Evolutionary conservation across 768 basidiomycete genomes (phyloP), one percentile per base, ranked within the genome.

Genomic region (Pisolithus microcarpus): DNA sequence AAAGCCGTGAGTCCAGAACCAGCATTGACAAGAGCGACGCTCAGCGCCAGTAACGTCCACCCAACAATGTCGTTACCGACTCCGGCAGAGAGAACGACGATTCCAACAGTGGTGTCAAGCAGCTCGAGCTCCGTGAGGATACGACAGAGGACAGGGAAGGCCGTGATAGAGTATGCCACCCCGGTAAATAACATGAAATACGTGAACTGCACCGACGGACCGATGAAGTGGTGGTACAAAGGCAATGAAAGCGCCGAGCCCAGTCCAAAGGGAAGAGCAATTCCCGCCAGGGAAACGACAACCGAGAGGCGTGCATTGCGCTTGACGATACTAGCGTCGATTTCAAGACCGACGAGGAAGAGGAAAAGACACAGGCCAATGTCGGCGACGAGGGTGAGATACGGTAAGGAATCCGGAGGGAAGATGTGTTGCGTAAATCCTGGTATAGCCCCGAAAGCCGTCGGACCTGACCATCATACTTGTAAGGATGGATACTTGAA

Each of bases 111-210:
- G 0, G 91, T 96, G 53, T 93, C 87, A 54, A 98, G 75, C 1
- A 99, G 73, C 66, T 93, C 92, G 50, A 95, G 79, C 63, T 96
- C 93, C 1, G 87, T 87, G 42, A 97, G 73, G 67, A 96, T 87
- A 55, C 93, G 77, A 66, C 87, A 91, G 7, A 92, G 73, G 2
- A 92, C 85, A 1, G 91, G 89, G 55, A 91, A 89, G 0, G 88
- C 89, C 0, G 88, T 91, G 60, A 91, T 91, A 3, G 86, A 85
- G 70, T 84, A 92, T 1, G 92, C 91, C 19, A 94, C 91, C 13
- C 91, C 92, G 9, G 88, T 83, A 68, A 98, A 97, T 34, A 99
- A 81, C 79, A 96, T 83, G 67, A 98, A 98, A 64, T 95, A 76
- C 0, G 89, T 85, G 66, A 92, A 95, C 48, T 82, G 75, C 45